These are phyloP conservation scores for Elsinoe perseae DNA, from an alignment of 2,329 filamentous ascomycete genomes.

Conservation along the genomic window DNA sequence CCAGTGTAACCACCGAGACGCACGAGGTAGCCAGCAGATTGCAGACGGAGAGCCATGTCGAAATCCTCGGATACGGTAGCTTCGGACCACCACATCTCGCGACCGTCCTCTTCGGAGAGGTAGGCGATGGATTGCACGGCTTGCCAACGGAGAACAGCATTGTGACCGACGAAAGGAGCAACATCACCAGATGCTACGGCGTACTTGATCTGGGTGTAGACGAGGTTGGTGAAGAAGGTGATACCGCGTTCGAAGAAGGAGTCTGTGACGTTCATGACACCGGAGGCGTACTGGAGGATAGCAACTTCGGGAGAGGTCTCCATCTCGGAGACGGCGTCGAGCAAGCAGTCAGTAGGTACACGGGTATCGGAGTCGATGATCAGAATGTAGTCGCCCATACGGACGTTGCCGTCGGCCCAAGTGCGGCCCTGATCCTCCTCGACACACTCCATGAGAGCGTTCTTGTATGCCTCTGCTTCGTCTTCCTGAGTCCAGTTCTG, in stretches of 20 bases:
- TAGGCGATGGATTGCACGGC: conserved; percentile 68
- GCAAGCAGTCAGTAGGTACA: conserved; percentile 66
- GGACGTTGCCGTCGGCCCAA: conserved; percentile 79
- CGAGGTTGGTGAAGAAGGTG: conserved; percentile 50
- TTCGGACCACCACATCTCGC: conserved; percentile 74
- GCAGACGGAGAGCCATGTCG: conserved; percentile 71
- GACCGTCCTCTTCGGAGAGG: conserved; percentile 57
- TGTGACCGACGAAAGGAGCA: conserved; percentile 74
- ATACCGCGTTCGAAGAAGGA: conserved; percentile 50
- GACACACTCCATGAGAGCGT: conserved; percentile 56
- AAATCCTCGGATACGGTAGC: conserved; percentile 74
- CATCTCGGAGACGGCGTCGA: conserved; percentile 76
- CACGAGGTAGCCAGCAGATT: conserved; percentile 64
- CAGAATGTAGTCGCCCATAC: conserved; percentile 74
- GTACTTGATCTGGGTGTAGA: conserved; percentile 70
- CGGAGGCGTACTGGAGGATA: conserved; percentile 69
- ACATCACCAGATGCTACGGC: conserved; percentile 71
- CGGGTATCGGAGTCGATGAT: conserved; percentile 74
- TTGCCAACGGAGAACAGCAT: conserved; percentile 67
- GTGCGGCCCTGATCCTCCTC: conserved; percentile 58
- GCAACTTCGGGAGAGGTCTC: conserved; percentile 70
- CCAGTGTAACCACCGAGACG: conserved; percentile 65
- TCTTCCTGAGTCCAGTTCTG: conserved; percentile 60
- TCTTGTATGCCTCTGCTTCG: conserved; percentile 58
- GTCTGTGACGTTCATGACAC: conserved; percentile 70